Percentiles rank a stretch among this genome's conserved stretches.
Evolutionary conservation across 2,329 filamentous ascomycete genomes (phyloP).

Genomic region (Lasiodiplodia gonubiensis): DNA sequence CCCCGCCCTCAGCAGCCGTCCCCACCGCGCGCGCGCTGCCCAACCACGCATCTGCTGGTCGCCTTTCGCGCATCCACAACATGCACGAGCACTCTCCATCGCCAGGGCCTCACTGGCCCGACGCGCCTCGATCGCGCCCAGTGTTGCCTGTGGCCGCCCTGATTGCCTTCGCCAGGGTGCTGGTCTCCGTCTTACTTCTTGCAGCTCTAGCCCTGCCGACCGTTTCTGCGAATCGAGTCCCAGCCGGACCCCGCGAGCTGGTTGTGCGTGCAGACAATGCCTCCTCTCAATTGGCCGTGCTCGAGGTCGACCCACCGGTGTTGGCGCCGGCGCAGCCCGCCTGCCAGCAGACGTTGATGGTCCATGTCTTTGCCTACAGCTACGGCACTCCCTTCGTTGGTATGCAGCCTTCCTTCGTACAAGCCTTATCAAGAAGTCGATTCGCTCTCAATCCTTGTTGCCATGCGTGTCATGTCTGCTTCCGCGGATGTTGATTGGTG

Average conservation of each 20-base stretch:
- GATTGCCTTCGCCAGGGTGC: slow-evolving; percentile 4
- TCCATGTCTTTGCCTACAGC: slow-evolving; percentile 72
- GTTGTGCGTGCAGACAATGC: slow-evolving; percentile 22
- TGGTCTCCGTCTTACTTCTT: slow-evolving; percentile 23
- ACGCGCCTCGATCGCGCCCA: background rate
- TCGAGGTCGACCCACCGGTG: slow-evolving; percentile 73
- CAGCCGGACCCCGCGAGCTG: background rate
- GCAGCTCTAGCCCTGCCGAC: slow-evolving; percentile 20
- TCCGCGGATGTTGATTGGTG: slow-evolving; percentile 9
- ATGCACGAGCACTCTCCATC: slow-evolving; percentile 18
- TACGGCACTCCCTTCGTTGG: slow-evolving; percentile 77
- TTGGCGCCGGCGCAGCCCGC: slow-evolving; percentile 52
- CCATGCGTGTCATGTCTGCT: slow-evolving; percentile 23
- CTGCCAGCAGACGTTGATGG: slow-evolving; percentile 68
- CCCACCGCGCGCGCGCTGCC: slow-evolving; percentile 4
- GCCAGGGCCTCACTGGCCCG: slow-evolving; percentile 15
- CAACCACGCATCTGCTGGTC: slow-evolving; percentile 7
- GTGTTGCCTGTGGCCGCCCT: background rate
- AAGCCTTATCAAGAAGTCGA: slow-evolving; percentile 16
- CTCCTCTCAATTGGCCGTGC: slow-evolving; percentile 60
- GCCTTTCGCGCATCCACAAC: background rate
- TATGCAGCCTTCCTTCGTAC: slow-evolving; percentile 36
- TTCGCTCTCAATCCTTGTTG: slow-evolving; percentile 16
- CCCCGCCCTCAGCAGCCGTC: slow-evolving; percentile 12
- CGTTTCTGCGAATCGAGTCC: background rate